Evolutionary conservation across 495 filamentous ascomycete genomes (phyloP).

Genomic region (Daldinia concentrica): DNA sequence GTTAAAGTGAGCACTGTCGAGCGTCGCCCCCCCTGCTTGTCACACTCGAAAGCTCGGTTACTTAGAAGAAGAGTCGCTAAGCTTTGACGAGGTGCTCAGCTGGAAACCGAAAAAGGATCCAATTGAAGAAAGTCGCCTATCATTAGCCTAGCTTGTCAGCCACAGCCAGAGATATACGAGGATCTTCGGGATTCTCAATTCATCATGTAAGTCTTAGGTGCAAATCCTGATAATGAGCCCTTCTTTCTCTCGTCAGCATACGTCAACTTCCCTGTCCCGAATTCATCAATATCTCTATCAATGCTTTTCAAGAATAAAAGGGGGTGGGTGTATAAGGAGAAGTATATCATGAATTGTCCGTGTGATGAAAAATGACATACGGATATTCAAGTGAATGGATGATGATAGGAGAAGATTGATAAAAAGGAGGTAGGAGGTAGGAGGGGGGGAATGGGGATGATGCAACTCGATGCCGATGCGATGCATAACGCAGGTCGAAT

Average conservation of each 20-base stretch:
- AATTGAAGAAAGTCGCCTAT: constrained; percentile 22
- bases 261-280: constrained; percentile 20
- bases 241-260: constrained; percentile 34
- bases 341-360: constrained; percentile 1
- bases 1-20: constrained; percentile 14
- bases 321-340: neutral
- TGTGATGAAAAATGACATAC: constrained; percentile 13
- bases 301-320: neutral
- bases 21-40: neutral
- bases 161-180: constrained; percentile 15
- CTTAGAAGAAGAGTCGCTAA: constrained; percentile 19
- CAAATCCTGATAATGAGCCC: constrained; percentile 27
- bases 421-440: neutral
- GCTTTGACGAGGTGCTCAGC: constrained; percentile 18
- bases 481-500: constrained; percentile 28
- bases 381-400: constrained; percentile 20
- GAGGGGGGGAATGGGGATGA: constrained; percentile 13
- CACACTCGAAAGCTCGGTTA: constrained; percentile 17
- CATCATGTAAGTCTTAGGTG: constrained; percentile 34
- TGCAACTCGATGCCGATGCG: constrained; percentile 24
- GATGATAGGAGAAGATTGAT: constrained; percentile 7
- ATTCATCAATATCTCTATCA: constrained; percentile 6
- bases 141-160: constrained; percentile 25
- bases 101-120: constrained; percentile 13
- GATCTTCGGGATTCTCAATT: constrained; percentile 9